Evolutionary conservation across 371 early-diverging fungal genomes (phyloP), one percentile per base, ranked within the genome.

Genomic region (Mucor lusitanicus): DNA sequence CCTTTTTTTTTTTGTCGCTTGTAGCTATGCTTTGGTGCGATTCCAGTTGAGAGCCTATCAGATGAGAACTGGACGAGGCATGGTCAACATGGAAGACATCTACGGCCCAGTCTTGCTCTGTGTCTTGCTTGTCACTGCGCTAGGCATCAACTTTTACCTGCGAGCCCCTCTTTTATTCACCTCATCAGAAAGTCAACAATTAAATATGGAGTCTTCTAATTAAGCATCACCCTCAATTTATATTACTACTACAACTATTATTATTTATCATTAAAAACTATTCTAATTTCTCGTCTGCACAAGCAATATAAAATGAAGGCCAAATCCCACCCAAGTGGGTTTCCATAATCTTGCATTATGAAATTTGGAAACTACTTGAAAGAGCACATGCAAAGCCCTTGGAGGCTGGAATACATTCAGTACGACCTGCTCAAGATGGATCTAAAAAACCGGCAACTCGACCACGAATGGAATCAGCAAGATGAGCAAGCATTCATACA

Each of bases 21-120:
- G 13, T 65, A 80, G 80, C 33, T 80, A 80, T 70, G 73, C 80
- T 9, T 57, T 77, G n/a, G 60, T 48, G 12, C 68, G 80, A 3
- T 80, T 75, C 57, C 80, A 80, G 50, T 64, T 72, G 37, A 63
- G 80, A 64, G 75, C 77, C 3, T 80, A 73, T 70, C 80, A 77
- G 33, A 35, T 80, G 33, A 67, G 75, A 46, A 80, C 69, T 12
- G 72, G 74, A 1, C 68, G 72, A 11, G 59, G 61, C 25, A 35
- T 62, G 40, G 27, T 67, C 7, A 68, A 75, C 8, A 70, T 77
- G 55, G 84, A 81, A 61, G 83, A 83, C 59, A 68, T 70, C 60
- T 53, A 60, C 39, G 90, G 92, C 8, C 97, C 96, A 25, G 86
- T 90, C 3, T 79, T 94, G 27, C 87, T 97, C 9, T 94, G 95